These are phyloP conservation scores for Camellia granthamiana DNA, from an alignment of 148 eudicot genomes.

Conservation along the genomic window DNA sequence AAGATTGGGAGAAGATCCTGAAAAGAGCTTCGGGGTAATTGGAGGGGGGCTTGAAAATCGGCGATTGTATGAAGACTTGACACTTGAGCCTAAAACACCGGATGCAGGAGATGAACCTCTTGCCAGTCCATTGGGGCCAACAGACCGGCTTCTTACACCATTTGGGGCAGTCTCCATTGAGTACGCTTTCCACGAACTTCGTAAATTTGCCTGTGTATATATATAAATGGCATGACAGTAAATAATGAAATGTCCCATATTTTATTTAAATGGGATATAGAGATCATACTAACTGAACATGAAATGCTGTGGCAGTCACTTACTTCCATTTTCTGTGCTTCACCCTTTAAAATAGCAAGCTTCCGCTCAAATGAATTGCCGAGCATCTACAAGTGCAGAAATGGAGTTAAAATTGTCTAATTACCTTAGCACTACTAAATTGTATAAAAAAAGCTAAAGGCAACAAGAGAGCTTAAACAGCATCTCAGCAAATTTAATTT, in stretches of 20 bases:
- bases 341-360: slow-evolving; percentile 51
- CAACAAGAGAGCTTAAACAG: slow-evolving; percentile 2
- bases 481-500: slow-evolving; percentile 7
- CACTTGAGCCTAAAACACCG: slow-evolving; percentile 14
- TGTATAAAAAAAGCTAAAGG: not conserved
- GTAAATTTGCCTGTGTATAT: slow-evolving; percentile 34
- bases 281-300: too few species aligned
- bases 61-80: slow-evolving; percentile 15
- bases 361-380: slow-evolving; percentile 62
- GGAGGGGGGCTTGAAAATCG: slow-evolving; percentile 37
- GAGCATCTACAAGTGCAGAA: slow-evolving; percentile 36
- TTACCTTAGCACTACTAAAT: not conserved
- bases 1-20: slow-evolving; percentile 25
- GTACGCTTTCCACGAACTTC: slow-evolving; percentile 35
- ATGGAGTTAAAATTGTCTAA: not conserved
- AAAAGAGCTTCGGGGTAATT: slow-evolving; percentile 24
- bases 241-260: too few species aligned
- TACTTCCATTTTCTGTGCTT: slow-evolving; percentile 47
- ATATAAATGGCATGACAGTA: not conserved
- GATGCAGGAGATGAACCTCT: slow-evolving; percentile 37
- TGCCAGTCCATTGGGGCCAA: slow-evolving; percentile 28
- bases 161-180: slow-evolving; percentile 24
- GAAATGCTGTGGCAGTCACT: slow-evolving; percentile 8
- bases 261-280: not conserved
- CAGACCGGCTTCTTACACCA: slow-evolving; percentile 31